Base-by-base conservation (phyloP, 257 asterid genomes). In the Ligustrum vulgare region DNA sequence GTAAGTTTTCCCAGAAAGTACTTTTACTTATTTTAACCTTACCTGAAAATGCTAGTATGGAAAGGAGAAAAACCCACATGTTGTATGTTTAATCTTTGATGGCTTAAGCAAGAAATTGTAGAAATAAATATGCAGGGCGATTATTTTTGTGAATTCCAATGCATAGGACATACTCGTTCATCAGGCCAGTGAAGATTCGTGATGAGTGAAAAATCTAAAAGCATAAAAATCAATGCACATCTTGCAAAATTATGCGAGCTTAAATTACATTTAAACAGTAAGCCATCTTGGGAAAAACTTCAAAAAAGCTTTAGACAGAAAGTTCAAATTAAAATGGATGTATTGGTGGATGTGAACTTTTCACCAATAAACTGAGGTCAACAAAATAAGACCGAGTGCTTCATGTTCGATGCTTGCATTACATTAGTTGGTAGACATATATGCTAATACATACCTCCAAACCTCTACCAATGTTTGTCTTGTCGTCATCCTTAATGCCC, bases 401-500 rank as follows among this genome's bases (percentile, higher is more conserved):
- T 6, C 25, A 5, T 5, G 10, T 54, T 54, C 8, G 31, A 54
- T 6, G 63, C 25, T n/a, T 20, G 31, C 31, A 54, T 54, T 8
- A 54, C 63, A 39, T 3, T 13, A 18, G 11, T 25, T 16, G 13
- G 45, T 22, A 8, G 56, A 28, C 43, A 63, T 68, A 70, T 71
- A 70, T 41, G 67, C 68, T 41, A 16, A 72, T n/a, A 49, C 76
- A 18, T 85, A 94, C 99, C 99, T 95, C 97, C 97, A 95, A 78
- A 93, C 79, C 83, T 95, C 97, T 69, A 86, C 25, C 6, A 95
- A 89, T 0, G 98, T 95, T 75, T 77, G 93, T 82, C 93, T 84
- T 12, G 99, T 93, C 3, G 97, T 91, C 99, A 95, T 95, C 86
- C 84, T 86, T 81, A 93, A 75, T 49, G 97, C 97, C 87, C 93